Percentiles rank a stretch among this genome's conserved stretches.
Conservation (phyloP, 345 rosid species). For the Arabidopsis arenosa region DNA sequence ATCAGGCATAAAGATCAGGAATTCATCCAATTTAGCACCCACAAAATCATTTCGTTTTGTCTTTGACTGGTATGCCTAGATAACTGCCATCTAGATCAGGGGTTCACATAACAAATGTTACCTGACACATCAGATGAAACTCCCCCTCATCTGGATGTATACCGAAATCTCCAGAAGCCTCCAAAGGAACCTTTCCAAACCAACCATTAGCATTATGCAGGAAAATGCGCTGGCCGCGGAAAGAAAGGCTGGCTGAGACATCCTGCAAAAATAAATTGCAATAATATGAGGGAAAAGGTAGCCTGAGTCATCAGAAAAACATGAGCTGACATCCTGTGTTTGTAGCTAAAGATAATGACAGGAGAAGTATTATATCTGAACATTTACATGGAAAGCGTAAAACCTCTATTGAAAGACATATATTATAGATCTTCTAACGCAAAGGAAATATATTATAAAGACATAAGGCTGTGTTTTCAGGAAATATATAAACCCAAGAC, state of each 20-base stretch:
- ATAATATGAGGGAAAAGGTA: constrained; percentile 19
- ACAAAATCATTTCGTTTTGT: constrained; percentile 2
- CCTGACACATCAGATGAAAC: constrained; percentile 99
- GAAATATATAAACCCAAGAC: constrained; percentile 45
- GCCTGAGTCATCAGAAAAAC: constrained; percentile 24
- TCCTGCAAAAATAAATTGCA: constrained; percentile 57
- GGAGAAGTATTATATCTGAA: constrained; percentile 12
- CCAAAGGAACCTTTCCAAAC: constrained; percentile 94
- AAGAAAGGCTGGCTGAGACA: constrained; percentile 79
- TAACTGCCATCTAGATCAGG: neutral
- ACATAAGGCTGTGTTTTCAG: constrained; percentile 35
- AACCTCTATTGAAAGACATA: neutral
- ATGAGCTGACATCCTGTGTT: constrained; percentile 15
- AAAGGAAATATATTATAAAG: constrained; percentile 14
- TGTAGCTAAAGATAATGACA: constrained; percentile 23
- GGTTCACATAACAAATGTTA: constrained; percentile 38
- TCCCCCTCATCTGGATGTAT: constrained; percentile 99
- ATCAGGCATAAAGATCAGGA: constrained; percentile 10
- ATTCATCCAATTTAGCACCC: constrained; percentile 11
- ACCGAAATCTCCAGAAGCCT: constrained; percentile 98
- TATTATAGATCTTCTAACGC: constrained; percentile 20
- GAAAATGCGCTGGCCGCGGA: constrained; percentile 93
- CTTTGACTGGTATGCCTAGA: constrained; percentile 16
- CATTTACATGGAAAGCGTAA: constrained; percentile 16
- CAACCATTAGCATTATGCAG: constrained; percentile 91